Evolutionary conservation across 371 early-diverging fungal species (phyloP).

Genomic region (Mucor lusitanicus): DNA sequence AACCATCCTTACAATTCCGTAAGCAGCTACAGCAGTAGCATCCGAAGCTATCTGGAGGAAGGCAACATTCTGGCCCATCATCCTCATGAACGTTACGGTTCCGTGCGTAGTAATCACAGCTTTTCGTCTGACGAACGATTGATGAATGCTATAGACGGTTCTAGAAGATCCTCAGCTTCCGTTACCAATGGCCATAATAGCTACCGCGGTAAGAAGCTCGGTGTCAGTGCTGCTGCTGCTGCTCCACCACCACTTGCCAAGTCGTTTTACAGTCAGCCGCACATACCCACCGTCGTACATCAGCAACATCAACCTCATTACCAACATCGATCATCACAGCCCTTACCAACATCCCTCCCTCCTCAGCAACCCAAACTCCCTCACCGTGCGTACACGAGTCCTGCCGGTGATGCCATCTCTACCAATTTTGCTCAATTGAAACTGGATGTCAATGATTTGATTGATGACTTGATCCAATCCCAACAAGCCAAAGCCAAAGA

Average conservation of each 20-base stretch:
- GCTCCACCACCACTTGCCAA: neutral
- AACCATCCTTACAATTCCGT: neutral
- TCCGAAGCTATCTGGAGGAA: constrained; percentile 20
- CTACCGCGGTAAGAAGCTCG: neutral
- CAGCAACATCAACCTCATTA: constrained; percentile 8
- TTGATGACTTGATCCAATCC: constrained; percentile 18
- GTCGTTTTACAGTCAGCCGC: neutral
- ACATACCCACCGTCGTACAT: neutral
- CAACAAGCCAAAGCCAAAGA: constrained; percentile 6
- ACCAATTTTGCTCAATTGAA: constrained; percentile 12
- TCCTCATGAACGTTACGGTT: constrained; percentile 1
- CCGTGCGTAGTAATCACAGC: neutral
- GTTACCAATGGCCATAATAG: neutral
- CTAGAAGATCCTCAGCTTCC: constrained; percentile 3
- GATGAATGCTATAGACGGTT: constrained; percentile 12
- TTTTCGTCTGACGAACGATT: constrained; percentile 9
- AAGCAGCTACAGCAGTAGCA: constrained; percentile 11
- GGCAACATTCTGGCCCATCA: neutral
- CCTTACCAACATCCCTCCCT: neutral
- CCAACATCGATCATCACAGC: neutral
- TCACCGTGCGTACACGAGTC: constrained; percentile 4
- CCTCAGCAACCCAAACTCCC: neutral
- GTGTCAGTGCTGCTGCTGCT: neutral
- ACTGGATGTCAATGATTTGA: constrained; percentile 12
- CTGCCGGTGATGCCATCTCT: neutral